Base-by-base conservation (phyloP, 2,329 filamentous ascomycete species). In the Nothophaeocryptopus gaeumannii region DNA sequence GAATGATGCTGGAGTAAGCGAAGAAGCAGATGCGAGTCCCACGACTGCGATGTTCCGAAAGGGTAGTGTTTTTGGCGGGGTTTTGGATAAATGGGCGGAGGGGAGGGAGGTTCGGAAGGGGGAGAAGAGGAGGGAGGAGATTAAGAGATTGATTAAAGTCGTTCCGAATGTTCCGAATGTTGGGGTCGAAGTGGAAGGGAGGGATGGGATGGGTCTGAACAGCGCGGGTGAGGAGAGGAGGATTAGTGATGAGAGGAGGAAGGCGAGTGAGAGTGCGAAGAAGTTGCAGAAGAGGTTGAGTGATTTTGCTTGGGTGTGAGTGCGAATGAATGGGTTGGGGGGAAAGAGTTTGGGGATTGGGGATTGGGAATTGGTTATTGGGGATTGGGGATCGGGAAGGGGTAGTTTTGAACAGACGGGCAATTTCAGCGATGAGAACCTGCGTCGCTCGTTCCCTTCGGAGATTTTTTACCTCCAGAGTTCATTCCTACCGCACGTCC, bases 101-200 rank as follows among this genome's bases (percentile, higher is more conserved):
- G 11, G 36, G 58, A 48, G 50, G 35, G 57, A 63, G 47, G 46
- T 38, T 5, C 3, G 20, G 20, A 59, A 59, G 44, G 64, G 60
- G 31, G 54, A 63, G 50, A 65, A 60, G 54, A 54, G 65, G 45
- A 54, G 64, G 40, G 58, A 60, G 48, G 63, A 66, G 26, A 48
- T 69, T 47, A 67, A 64, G 61, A 63, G 52, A 51, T 56, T 58
- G 41, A 69, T 69, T 41, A 57, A 52, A 42, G 57, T 67, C 40
- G 58, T 67, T 29, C 56, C 56, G 36, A 49, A 53, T 40, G 14
- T 39, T 12, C n/a, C n/a, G n/a, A n/a, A 30, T 35, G 9, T 16
- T 33, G 11, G 14, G 10, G 38, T 15, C 1, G 46, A n/a, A 29
- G 45, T 35, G 20, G 26, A 14, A n/a, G 38, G 15, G 35, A 51